A percentile compares a stretch with the other conserved stretches of the same genome.
These are phyloP conservation scores for Rostrohypoxylon terebratum DNA, from an alignment of 495 filamentous ascomycete genomes.

Conservation along the genomic window DNA sequence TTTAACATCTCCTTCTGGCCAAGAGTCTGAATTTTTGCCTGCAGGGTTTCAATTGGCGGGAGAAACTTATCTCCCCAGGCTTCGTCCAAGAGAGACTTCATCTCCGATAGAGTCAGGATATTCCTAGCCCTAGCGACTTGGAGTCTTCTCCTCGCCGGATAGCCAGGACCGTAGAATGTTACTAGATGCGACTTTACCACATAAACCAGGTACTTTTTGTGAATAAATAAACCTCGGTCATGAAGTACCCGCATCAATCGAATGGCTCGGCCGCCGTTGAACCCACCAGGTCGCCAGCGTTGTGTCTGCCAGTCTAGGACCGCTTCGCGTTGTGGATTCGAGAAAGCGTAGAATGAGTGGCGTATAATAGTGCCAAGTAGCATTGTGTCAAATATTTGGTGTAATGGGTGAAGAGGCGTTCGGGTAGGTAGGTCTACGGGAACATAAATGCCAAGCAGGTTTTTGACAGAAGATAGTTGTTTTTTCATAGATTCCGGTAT, in stretches of 20 bases:
- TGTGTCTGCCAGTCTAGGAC: neutral
- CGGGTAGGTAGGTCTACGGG: conserved; percentile 42
- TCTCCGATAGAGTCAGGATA: conserved; percentile 38
- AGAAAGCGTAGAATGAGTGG: conserved; percentile 40
- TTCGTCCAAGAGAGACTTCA: conserved; percentile 48
- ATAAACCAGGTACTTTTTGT: conserved; percentile 9
- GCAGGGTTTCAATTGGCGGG: conserved; percentile 36
- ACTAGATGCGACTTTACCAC: conserved; percentile 41
- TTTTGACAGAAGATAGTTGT: conserved; percentile 34
- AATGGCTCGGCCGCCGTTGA: conserved; percentile 43
- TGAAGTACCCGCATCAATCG: conserved; percentile 43
- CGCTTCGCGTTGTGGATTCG: neutral
- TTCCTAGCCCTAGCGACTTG: conserved; percentile 39
- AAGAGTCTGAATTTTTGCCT: conserved; percentile 19
- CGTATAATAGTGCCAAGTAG: conserved; percentile 47
- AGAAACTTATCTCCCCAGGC: conserved; percentile 53
- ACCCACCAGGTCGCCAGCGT: conserved; percentile 20
- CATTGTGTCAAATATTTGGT: conserved; percentile 47
- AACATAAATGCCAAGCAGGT: conserved; percentile 46
- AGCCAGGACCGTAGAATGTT: conserved; percentile 45
- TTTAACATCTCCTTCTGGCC: conserved; percentile 15
- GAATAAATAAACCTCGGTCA: conserved; percentile 41
- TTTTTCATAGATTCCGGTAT: conserved; percentile 47
- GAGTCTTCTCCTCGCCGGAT: conserved; percentile 16
- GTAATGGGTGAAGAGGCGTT: conserved; percentile 47